Percentiles rank a stretch among this genome's conserved stretches.
These are phyloP conservation scores for Penicillium hordei DNA, from an alignment of 2,329 filamentous ascomycete species.

Conservation along the genomic window DNA sequence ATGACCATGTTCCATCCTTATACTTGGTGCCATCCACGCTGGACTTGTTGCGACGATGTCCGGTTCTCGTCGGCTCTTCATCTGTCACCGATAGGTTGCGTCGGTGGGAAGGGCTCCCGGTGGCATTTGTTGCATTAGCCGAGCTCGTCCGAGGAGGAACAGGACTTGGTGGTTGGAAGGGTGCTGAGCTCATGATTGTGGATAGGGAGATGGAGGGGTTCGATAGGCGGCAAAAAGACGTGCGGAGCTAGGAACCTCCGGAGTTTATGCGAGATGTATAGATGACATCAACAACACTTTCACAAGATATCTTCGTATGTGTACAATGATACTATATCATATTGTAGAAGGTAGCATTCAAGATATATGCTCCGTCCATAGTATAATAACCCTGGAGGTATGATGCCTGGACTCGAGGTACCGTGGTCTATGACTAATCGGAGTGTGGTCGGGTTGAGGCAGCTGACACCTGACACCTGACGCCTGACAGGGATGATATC, in stretches of 20 bases:
- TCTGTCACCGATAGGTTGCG: slow-evolving; percentile 51
- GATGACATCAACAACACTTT: background rate
- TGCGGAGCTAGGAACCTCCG: background rate
- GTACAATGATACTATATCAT: background rate
- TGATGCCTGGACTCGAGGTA: background rate
- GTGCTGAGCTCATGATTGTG: slow-evolving; percentile 26
- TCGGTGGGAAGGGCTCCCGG: slow-evolving; percentile 10
- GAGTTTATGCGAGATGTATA: background rate
- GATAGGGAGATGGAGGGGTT: slow-evolving; percentile 20
- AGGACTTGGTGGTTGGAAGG: slow-evolving; percentile 58
- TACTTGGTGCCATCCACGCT: slow-evolving; percentile 42
- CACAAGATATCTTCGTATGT: background rate
- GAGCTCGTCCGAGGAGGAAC: slow-evolving; percentile 75
- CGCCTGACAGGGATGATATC: background rate
- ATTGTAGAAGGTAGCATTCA: background rate
- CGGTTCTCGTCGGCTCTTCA: slow-evolving; percentile 44
- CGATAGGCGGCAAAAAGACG: slow-evolving; percentile 2
- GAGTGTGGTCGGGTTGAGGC: no score
- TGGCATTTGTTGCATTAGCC: slow-evolving; percentile 44
- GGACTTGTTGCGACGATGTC: slow-evolving; percentile 38
- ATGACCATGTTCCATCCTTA: slow-evolving; percentile 39
- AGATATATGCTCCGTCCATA: background rate
- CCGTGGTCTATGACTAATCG: slow-evolving; percentile 1
- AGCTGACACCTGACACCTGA: background rate
- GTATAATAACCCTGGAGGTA: background rate